A percentile compares a stretch with the other conserved stretches of the same genome.
Evolutionary conservation across 352 stramenopile species (phyloP).

Genomic region (Pythium rishiriense): DNA sequence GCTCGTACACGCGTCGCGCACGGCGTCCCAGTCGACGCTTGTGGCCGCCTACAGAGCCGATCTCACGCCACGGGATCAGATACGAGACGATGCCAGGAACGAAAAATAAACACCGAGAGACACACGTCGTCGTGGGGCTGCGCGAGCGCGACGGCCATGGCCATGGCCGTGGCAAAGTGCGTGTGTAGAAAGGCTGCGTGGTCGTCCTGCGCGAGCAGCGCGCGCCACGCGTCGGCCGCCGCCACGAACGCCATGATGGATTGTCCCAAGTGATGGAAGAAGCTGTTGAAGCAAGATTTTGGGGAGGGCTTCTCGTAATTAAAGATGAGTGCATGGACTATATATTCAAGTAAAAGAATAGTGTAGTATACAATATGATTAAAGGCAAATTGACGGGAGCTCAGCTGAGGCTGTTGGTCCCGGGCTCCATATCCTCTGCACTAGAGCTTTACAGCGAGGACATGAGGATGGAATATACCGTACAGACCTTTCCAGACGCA

Average conservation of each 20-base stretch:
- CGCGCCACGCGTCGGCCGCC: conserved; percentile 42
- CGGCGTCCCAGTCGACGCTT: conserved; percentile 22
- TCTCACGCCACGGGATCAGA: too few relatives aligned
- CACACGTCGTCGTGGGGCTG: conserved; percentile 20
- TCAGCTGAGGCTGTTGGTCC: too few relatives aligned
- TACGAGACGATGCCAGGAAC: not conserved
- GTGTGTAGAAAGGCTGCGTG: conserved; percentile 28
- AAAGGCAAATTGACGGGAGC: too few relatives aligned
- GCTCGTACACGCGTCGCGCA: conserved; percentile 10
- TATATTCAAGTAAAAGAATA: too few relatives aligned
- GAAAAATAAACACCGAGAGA: not conserved
- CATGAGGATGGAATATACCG: too few relatives aligned
- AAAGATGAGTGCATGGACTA: too few relatives aligned
- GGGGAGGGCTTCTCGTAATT: too few relatives aligned
- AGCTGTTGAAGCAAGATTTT: not conserved
- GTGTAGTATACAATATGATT: too few relatives aligned
- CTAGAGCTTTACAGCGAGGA: too few relatives aligned
- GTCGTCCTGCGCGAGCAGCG: conserved; percentile 35
- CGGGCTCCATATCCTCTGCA: too few relatives aligned
- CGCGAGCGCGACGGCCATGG: conserved; percentile 38
- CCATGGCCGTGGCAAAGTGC: conserved; percentile 32
- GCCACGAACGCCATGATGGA: conserved; percentile 28
- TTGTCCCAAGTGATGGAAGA: not conserved
- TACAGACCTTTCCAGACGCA: too few relatives aligned
- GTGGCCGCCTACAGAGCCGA: conserved; percentile 4